phyloP scores from a whole-genome alignment of 1,284 basidiomycete genomes.

The Malassezia equina region DNA sequence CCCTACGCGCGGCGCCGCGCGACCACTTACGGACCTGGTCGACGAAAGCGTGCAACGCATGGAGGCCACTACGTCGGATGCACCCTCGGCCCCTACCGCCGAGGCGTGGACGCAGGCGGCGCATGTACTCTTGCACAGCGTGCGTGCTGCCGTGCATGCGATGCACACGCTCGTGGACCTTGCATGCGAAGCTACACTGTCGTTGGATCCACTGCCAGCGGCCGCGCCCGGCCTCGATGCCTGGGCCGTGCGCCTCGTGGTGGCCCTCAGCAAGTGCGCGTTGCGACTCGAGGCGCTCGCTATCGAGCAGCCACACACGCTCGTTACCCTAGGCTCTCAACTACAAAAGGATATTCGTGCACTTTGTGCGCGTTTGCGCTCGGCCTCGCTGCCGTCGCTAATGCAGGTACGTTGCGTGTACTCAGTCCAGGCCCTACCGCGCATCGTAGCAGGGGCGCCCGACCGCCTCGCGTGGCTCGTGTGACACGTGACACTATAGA shows the following conservation, averaged over 20 bases:
- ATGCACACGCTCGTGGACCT: not conserved
- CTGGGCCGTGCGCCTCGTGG: not conserved
- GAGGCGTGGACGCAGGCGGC: not conserved
- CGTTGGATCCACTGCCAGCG: not conserved
- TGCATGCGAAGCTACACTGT: not conserved
- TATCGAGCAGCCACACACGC: not conserved
- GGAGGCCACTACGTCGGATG: not conserved
- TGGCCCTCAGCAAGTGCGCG: slow-evolving; percentile 3
- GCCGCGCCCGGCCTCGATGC: slow-evolving; percentile 1
- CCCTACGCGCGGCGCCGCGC: not conserved
- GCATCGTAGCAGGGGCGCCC: not conserved
- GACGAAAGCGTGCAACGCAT: not conserved
- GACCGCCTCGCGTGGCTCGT: not conserved
- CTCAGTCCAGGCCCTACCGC: not conserved
- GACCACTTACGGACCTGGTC: slow-evolving; percentile 1
- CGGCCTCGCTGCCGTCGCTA: not conserved
- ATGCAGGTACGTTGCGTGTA: not conserved
- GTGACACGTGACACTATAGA: slow-evolving; percentile 7
- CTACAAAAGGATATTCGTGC: not conserved
- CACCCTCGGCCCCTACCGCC: not conserved
- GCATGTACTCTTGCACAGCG: not conserved
- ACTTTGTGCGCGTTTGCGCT: not conserved
- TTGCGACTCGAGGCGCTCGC: not conserved
- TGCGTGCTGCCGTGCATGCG: not conserved
- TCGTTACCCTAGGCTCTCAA: not conserved